Base-by-base conservation (phyloP, 176 grass and related monocot genomes). In the Tillandsia leiboldiana region DNA sequence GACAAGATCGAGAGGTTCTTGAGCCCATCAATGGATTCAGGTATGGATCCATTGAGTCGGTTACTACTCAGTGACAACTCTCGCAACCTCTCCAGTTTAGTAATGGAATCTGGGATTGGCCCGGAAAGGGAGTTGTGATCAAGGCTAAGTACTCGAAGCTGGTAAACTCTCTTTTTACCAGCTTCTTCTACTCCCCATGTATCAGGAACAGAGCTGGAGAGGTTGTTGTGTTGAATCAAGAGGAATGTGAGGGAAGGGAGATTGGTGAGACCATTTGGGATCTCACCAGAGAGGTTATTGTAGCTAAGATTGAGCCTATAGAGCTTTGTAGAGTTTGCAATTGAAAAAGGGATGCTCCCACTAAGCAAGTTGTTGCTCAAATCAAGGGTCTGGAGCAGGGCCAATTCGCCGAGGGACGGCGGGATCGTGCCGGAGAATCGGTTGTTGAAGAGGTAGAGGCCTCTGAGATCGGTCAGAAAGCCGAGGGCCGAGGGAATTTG, bases 391-490 rank as follows among this genome's bases (percentile, higher is more conserved):
- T 87, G 93, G 3, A 97, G 93, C 76, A 87, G 50, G 23, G 51
- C 17, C 73, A 84, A 90, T 10, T 74, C 68, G 71, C 89, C 89
- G 47, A 97, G 74, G 15, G 74, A 58, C 13, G 72, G 82, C 0
- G 94, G 89, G 53, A 97, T 83, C 26, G 71, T 74, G 51, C 89
- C 94, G 0, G 86, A 74, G 80, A 97, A 90, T 62, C 89, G 86
- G 74, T 93, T 97, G 80, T 97, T 97, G 84, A 92, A 91, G 76
- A 97, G 86, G 79, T 97, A 83, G 22, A 93, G 53, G 2, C 77
- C 94, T 23, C 86, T 87, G 72, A 97, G 85, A 0, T 92, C 77
- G 15, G 61, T 83, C 42, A 97, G 81, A 82, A 87, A 83, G 14
- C 89, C 82, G 66, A 97, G 63, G 9, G 86, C 58, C 3, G 72